Evolutionary conservation across 495 filamentous ascomycete species (phyloP).

Genomic region (Aspergillus campestris): DNA sequence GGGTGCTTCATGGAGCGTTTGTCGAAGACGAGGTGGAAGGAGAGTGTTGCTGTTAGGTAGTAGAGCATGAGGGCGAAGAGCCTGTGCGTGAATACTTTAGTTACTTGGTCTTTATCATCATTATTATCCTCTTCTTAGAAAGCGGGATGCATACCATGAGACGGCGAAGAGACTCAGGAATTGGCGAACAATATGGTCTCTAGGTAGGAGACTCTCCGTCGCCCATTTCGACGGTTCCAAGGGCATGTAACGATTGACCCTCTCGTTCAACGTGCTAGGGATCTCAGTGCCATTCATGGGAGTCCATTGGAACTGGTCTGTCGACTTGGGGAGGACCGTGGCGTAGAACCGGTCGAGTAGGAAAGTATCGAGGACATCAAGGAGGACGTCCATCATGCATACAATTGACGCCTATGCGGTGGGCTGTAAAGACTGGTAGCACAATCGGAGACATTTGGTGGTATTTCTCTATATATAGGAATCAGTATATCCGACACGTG

Average conservation of each 20-base stretch:
- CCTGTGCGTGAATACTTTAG: conserved; percentile 1
- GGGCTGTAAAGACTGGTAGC: too few relatives aligned
- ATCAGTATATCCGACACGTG: too few relatives aligned
- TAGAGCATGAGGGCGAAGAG: conserved; percentile 60
- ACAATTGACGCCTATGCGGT: too few relatives aligned
- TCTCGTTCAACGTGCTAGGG: conserved; percentile 5
- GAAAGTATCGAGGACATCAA: conserved; percentile 70
- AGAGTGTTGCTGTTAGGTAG: conserved; percentile 64
- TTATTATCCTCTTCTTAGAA: too few relatives aligned
- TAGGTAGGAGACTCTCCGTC: conserved; percentile 58
- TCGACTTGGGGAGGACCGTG: conserved; percentile 40
- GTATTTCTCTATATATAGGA: too few relatives aligned
- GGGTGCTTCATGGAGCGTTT: conserved; percentile 77
- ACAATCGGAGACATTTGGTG: too few relatives aligned
- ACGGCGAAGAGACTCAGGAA: conserved; percentile 58
- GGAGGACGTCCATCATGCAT: conserved; percentile 67
- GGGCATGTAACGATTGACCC: conserved; percentile 29
- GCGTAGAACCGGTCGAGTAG: conserved; percentile 70
- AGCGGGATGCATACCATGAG: conserved; percentile 51
- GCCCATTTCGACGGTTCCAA: conserved; percentile 59
- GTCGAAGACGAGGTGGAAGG: conserved; percentile 85
- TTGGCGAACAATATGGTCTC: conserved; percentile 68
- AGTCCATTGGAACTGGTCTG: neutral
- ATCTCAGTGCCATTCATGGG: conserved; percentile 46
- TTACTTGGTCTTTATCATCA: too few relatives aligned